Evolutionary conservation across 2,329 filamentous ascomycete species (phyloP).

Genomic region (Fusarium equiseti): DNA sequence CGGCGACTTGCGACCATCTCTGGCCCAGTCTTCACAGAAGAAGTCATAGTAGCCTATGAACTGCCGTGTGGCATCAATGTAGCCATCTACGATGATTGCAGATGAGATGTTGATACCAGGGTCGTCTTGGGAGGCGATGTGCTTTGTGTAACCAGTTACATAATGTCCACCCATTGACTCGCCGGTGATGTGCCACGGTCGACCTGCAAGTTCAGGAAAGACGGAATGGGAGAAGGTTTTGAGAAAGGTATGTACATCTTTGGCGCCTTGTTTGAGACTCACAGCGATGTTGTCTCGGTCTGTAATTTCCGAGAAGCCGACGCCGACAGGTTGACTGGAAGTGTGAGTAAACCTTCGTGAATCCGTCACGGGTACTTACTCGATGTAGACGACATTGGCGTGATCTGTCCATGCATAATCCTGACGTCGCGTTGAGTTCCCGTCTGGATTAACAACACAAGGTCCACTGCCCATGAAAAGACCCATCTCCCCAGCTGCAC

Average conservation of each 20-base stretch:
- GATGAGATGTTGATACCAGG: conserved; percentile 13
- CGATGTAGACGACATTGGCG: conserved; percentile 31
- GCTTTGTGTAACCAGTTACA: conserved; percentile 30
- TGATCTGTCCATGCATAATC: conserved; percentile 35
- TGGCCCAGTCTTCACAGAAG: conserved; percentile 31
- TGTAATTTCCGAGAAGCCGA: conserved; percentile 36
- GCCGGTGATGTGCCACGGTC: conserved; percentile 35
- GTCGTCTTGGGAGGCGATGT: conserved; percentile 9
- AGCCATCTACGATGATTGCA: conserved; percentile 31
- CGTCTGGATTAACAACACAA: conserved; percentile 25
- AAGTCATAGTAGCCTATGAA: conserved; percentile 30
- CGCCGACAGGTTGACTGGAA: conserved; percentile 29
- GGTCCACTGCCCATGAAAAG: conserved; percentile 36
- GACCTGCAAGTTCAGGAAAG: conserved; percentile 21
- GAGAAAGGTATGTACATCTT: conserved; percentile 27
- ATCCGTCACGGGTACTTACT: conserved; percentile 5
- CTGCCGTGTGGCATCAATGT: conserved; percentile 32
- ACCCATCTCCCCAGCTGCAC: conserved; percentile 32
- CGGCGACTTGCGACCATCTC: conserved; percentile 13
- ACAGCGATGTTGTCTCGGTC: conserved; percentile 31
- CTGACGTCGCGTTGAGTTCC: conserved; percentile 26
- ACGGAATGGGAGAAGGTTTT: conserved; percentile 14
- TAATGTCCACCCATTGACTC: conserved; percentile 41
- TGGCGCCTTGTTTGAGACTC: conserved; percentile 21
- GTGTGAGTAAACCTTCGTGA: background rate